These are phyloP conservation scores for Lagenidium giganteum DNA, from an alignment of 352 stramenopile species.

Conservation along the genomic window DNA sequence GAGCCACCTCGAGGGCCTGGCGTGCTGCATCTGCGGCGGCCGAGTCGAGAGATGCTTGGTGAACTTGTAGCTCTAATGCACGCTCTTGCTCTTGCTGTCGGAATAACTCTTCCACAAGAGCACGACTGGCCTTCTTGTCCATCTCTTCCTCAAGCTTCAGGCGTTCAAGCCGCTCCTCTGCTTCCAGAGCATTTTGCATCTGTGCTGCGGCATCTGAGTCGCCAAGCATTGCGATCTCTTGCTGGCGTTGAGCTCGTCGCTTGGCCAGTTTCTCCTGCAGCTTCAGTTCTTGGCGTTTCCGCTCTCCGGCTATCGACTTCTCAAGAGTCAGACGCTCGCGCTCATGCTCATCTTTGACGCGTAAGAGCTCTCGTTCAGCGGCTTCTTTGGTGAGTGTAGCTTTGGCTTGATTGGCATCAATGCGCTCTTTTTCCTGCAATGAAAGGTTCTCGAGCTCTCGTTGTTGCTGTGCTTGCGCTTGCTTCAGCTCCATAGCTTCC, in stretches of 20 bases:
- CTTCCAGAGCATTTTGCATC: neutral
- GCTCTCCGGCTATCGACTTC: slow-evolving; percentile 18
- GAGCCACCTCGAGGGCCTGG: neutral
- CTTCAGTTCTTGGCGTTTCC: slow-evolving; percentile 32
- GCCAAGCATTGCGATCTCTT: neutral
- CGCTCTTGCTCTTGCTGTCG: neutral
- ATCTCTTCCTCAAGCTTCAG: neutral
- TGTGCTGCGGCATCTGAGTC: neutral
- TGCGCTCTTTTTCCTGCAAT: slow-evolving; percentile 5
- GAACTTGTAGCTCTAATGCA: neutral
- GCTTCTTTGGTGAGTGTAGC: slow-evolving; percentile 5
- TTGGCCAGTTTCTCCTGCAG: slow-evolving; percentile 45
- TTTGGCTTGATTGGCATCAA: neutral
- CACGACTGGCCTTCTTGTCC: neutral
- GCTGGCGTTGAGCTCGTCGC: neutral
- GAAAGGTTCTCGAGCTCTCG: neutral
- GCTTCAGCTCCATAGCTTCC: neutral
- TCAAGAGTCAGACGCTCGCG: slow-evolving; percentile 25
- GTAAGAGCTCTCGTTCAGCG: slow-evolving; percentile 21
- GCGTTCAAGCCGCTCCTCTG: neutral
- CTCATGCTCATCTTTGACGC: slow-evolving; percentile 42
- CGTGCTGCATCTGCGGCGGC: neutral
- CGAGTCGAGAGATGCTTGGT: neutral
- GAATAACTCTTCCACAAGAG: neutral
- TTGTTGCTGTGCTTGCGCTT: too few relatives aligned